Base-by-base conservation (phyloP, 1,284 basidiomycete species). In the Ceratobasidium sp. region DNA sequence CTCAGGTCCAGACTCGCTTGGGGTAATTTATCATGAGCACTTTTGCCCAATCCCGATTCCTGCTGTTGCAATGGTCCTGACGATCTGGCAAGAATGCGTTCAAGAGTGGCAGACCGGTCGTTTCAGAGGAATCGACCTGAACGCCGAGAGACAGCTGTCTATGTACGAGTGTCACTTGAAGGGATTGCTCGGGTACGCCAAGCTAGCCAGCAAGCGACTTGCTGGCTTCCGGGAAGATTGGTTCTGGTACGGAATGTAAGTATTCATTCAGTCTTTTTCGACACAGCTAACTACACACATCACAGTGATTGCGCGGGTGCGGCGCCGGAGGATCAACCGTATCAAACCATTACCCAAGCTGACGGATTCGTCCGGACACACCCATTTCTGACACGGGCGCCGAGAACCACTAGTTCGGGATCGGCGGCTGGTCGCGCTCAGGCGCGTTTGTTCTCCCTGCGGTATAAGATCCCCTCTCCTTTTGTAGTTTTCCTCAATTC, bases 171-270 rank as follows among this genome's bases (percentile, higher is more conserved):
- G 30, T 9, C 63, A 66, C 18, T 14, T 38, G 9, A 32, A 26
- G 30, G 63, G 63, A 7, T 23, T 66, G 3, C 47, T 66, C 38
- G 32, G 5, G 11, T 66, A 43, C 18, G 1, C 9, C 14, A 26
- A 38, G 23, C 28, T 0, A 14, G 63, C 63, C 1, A 1, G 4
- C 5, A 35, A 38, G 28, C 21, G 63, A 1, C 26, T 66, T 11
- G 8, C 2, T 3, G 30, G 38, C 1, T 66, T 66, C 21, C 49
- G 18, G 41, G 3, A 23, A 5, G 32, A 38, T 18, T 26, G 18
- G 30, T 66, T 66, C 14, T 26, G 35, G 63, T 66, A 38, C 38
- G 63, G 63, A 6, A n/a, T 66, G 63, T 66, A 21, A 35, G 63
- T 21, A 18, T 35, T 18, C 9, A 28, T 9, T 43, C n/a, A 5